These are phyloP conservation scores for Penicillium sclerotiorum DNA, from an alignment of 2,329 filamentous ascomycete genomes.

Conservation along the genomic window DNA sequence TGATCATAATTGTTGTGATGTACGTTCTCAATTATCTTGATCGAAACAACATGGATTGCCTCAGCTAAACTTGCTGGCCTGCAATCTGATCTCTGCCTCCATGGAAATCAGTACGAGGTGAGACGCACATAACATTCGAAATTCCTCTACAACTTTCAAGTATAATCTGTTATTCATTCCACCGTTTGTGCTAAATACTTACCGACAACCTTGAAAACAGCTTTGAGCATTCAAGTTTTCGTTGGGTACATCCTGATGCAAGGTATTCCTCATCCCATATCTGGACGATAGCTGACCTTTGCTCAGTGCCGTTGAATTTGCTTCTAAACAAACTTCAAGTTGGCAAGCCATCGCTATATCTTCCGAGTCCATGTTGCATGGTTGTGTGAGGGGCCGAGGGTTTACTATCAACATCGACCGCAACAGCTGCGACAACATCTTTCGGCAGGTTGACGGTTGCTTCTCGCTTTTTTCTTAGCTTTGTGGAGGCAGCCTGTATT, in stretches of 20 bases:
- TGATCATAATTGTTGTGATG: conserved; percentile 72
- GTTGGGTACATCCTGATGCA: conserved; percentile 68
- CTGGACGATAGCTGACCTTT: background rate
- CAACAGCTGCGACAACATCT: background rate
- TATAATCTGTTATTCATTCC: too few species aligned
- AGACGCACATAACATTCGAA: too few species aligned
- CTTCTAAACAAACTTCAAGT: conserved; percentile 11
- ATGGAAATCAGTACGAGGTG: conserved; percentile 19
- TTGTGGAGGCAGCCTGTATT: conserved; percentile 15
- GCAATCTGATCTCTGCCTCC: conserved; percentile 33
- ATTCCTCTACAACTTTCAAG: too few species aligned
- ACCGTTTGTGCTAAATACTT: too few species aligned
- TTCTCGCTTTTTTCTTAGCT: conserved; percentile 13
- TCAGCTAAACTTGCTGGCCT: conserved; percentile 19
- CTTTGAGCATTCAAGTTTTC: conserved; percentile 50
- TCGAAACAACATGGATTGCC: conserved; percentile 59
- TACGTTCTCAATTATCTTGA: conserved; percentile 77
- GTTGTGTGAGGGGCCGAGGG: too few species aligned
- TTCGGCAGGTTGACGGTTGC: conserved; percentile 4
- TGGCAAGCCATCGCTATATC: background rate
- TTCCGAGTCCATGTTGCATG: background rate
- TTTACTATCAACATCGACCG: conserved; percentile 1
- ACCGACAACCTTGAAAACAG: too few species aligned
- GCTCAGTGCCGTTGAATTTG: conserved; percentile 10
- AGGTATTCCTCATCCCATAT: conserved; percentile 21